phyloP scores from a whole-genome alignment of 2,329 filamentous ascomycete species.

The Bretziella fagacearum region DNA sequence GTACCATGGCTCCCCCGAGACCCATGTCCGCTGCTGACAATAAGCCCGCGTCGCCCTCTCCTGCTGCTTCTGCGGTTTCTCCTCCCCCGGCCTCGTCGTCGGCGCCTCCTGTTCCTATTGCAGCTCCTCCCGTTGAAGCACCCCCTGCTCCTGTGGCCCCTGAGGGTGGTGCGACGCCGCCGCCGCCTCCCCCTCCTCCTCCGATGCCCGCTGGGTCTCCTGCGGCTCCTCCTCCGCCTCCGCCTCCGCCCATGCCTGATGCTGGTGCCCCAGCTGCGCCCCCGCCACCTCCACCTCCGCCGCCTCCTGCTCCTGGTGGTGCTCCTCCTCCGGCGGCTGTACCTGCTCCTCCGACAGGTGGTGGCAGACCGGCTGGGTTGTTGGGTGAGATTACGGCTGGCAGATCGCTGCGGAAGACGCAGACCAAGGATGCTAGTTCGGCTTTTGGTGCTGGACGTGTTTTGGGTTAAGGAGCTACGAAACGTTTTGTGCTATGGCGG shows the following conservation, averaged over 20 bases:
- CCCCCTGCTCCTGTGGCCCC: constrained; percentile 21
- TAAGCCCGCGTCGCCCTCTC: constrained; percentile 32
- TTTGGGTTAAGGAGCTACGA: neutral
- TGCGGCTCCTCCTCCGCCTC: constrained; percentile 21
- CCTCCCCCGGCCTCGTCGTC: constrained; percentile 26
- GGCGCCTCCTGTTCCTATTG: constrained; percentile 25
- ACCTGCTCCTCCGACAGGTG: constrained; percentile 20
- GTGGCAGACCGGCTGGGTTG: constrained; percentile 40
- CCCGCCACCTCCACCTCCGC: constrained; percentile 23
- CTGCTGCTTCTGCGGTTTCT: constrained; percentile 21
- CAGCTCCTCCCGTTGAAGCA: constrained; percentile 21
- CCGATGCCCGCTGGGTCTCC: constrained; percentile 5
- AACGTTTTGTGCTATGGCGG: too few relatives aligned
- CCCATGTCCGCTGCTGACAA: constrained; percentile 71
- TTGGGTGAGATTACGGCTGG: constrained; percentile 72
- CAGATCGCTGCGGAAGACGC: constrained; percentile 64
- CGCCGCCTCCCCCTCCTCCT: constrained; percentile 19
- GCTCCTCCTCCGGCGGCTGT: constrained; percentile 17
- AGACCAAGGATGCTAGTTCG: constrained; percentile 71
- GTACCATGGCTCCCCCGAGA: constrained; percentile 86
- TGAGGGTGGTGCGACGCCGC: constrained; percentile 20
- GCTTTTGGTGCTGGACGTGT: constrained; percentile 64
- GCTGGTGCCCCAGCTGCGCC: constrained; percentile 18
- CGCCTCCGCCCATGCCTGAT: constrained; percentile 23
- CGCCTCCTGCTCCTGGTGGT: constrained; percentile 20